These are phyloP conservation scores for Zygosaccharomyces siamensis DNA, from an alignment of 805 yeast species.

Conservation along the genomic window DNA sequence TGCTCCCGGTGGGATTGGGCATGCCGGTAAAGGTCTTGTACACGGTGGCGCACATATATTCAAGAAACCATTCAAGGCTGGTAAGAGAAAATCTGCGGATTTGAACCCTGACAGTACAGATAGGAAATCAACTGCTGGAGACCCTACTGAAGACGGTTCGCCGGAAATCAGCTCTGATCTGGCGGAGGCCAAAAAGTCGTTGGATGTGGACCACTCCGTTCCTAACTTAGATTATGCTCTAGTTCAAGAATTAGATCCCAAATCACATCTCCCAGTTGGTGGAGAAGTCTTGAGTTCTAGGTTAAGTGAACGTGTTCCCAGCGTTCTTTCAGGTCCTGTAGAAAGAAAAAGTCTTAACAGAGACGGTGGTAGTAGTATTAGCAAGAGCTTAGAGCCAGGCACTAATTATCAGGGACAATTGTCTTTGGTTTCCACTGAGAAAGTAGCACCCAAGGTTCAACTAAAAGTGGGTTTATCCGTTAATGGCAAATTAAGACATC, in stretches of 20 bases:
- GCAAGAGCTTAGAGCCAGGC: slow-evolving; percentile 31
- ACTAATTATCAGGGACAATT: slow-evolving; percentile 47
- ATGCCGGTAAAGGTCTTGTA: slow-evolving; percentile 39
- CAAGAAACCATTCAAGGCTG: slow-evolving; percentile 25
- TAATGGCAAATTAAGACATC: slow-evolving; percentile 45
- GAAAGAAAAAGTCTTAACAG: background rate
- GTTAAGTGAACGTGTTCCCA: slow-evolving; percentile 13
- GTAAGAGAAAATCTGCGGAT: slow-evolving; percentile 4
- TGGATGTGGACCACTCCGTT: slow-evolving; percentile 27
- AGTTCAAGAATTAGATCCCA: slow-evolving; percentile 19
- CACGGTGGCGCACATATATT: slow-evolving; percentile 36
- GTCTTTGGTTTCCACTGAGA: slow-evolving; percentile 45
- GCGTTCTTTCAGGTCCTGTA: slow-evolving; percentile 9
- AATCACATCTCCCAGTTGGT: slow-evolving; percentile 13
- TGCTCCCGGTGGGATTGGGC: slow-evolving; percentile 36
- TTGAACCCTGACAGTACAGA: background rate
- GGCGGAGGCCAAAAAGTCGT: slow-evolving; percentile 14
- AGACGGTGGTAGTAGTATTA: slow-evolving; percentile 23
- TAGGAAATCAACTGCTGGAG: slow-evolving; percentile 4
- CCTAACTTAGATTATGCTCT: slow-evolving; percentile 31
- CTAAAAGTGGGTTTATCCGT: slow-evolving; percentile 51
- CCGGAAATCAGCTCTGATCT: slow-evolving; percentile 7
- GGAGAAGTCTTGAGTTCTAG: slow-evolving; percentile 17
- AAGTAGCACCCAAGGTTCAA: slow-evolving; percentile 41
- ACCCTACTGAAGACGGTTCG: slow-evolving; percentile 2